Base-by-base conservation (phyloP, 1,139 yeast species). In the Trichomonascaceae sp. region DNA sequence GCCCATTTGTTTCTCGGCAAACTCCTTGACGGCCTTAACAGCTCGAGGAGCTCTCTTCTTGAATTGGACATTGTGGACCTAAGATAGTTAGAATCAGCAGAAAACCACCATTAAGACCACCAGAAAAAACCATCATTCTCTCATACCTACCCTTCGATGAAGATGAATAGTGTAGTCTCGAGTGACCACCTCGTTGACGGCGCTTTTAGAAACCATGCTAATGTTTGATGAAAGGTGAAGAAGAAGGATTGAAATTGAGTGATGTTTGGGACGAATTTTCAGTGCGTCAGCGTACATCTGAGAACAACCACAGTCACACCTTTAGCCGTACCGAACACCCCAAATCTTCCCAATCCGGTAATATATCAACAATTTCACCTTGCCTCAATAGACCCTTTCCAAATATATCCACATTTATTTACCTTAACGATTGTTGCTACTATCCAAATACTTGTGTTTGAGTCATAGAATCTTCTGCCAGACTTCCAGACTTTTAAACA, bases 161-260 rank as follows among this genome's bases (percentile, higher is more conserved):
- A 93, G 82, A 91, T 95, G 93, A 81, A 95, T 91, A 85, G 99
- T 95, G 90, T 95, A 95, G 83, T 95, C 99, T 81, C 99, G 96
- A 78, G 99, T 88, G 80, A 95, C 97, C 80, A 90, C 97, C 93
- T 93, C 98, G 83, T 89, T 89, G 78, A 89, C 83, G 80, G 97
- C 97, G 83, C 89, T 87, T 78, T 80, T 65, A 61, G 73, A 67
- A 58, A 75, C 74, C 75, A 72, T 71, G 56, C 43, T 49, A 22
- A 27, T 52, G 19, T 43, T 22, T 47, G 45, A 38, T 45, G 50
- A 45, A 41, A 32, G 27, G 36, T 44, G 15, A 45, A 19, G 41
- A 46, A 20, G 50, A 43, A 47, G 47, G 45, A 45, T 44, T 38
- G 22, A 51, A 39, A 27, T 44, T 38, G 45, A 47, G 47, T 44